Conservation (phyloP, 2,329 filamentous ascomycete genomes). For the Penicillium paneum region DNA sequence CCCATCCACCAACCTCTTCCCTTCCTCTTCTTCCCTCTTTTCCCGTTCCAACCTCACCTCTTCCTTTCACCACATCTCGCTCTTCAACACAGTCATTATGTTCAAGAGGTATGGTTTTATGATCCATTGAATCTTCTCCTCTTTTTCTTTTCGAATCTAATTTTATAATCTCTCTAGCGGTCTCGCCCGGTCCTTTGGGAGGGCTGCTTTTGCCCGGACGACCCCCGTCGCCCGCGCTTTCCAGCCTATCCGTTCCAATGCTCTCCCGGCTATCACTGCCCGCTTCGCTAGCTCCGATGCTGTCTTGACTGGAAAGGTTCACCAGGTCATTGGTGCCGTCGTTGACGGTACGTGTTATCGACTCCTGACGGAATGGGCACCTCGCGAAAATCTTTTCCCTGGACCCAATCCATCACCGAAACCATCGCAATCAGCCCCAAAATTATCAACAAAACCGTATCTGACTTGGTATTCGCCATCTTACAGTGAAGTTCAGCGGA, state of each 20-base stretch:
- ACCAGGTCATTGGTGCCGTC: slow-evolving; percentile 95
- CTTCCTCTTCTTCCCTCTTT: slow-evolving; percentile 35
- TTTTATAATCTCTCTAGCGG: slow-evolving; percentile 49
- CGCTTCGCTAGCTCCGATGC: slow-evolving; percentile 62
- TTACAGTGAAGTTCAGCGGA: slow-evolving; percentile 89
- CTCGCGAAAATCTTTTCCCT: slow-evolving; percentile 45
- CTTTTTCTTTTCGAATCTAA: slow-evolving; percentile 34
- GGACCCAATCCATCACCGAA: slow-evolving; percentile 38
- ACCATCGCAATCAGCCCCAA: slow-evolving; percentile 31
- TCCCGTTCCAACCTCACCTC: slow-evolving; percentile 22
- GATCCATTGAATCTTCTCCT: slow-evolving; percentile 17
- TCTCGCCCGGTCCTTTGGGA: slow-evolving; percentile 63
- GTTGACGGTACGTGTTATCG: slow-evolving; percentile 75
- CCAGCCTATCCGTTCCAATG: slow-evolving; percentile 56
- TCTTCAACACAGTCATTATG: slow-evolving; percentile 54
- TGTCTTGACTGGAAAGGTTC: slow-evolving; percentile 60
- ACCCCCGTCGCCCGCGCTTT: slow-evolving; percentile 54
- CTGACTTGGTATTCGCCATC: slow-evolving; percentile 30
- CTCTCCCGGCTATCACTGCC: slow-evolving; percentile 57
- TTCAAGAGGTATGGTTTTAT: slow-evolving; percentile 56
- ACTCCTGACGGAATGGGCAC: slow-evolving; percentile 22
- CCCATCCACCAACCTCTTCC: slow-evolving; percentile 35
- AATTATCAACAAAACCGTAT: slow-evolving; percentile 20
- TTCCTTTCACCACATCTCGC: slow-evolving; percentile 31
- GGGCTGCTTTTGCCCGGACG: slow-evolving; percentile 57